These are phyloP conservation scores for Puccinia hordei DNA, from an alignment of 1,284 basidiomycete genomes.

Conservation along the genomic window DNA sequence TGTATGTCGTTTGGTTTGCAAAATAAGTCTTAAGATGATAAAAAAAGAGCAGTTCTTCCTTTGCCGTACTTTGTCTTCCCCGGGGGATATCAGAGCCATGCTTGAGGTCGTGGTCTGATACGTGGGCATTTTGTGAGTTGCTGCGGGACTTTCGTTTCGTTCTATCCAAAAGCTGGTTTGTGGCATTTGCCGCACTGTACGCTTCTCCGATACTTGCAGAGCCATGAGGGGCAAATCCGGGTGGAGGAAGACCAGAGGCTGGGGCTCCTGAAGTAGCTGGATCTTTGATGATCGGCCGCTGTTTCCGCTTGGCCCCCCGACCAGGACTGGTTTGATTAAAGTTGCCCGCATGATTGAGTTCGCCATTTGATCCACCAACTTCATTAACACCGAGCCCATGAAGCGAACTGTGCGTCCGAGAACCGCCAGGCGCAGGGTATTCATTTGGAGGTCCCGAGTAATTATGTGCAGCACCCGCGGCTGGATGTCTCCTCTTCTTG, in stretches of 20 bases:
- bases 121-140: neutral
- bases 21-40: conserved; percentile 85
- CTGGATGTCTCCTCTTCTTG: conserved; percentile 28
- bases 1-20: conserved; percentile 82
- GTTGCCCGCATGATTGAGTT: neutral
- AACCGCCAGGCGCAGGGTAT: conserved; percentile 1
- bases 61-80: conserved; percentile 20
- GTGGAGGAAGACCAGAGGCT: conserved; percentile 37
- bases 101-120: neutral
- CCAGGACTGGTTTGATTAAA: conserved; percentile 5
- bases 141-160: conserved; percentile 21
- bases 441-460: conserved; percentile 1
- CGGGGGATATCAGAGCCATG: neutral
- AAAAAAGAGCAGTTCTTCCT: conserved; percentile 80
- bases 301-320: conserved; percentile 42
- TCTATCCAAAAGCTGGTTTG: conserved; percentile 29
- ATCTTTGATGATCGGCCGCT: conserved; percentile 18
- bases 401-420: conserved; percentile 1
- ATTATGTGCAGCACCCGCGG: neutral
- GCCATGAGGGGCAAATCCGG: conserved; percentile 45
- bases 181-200: conserved; percentile 40
- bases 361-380: conserved; percentile 8
- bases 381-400: neutral
- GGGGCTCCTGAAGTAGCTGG: conserved; percentile 1
- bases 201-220: conserved; percentile 46